These are phyloP conservation scores for Cladophialophora carrionii DNA, from an alignment of 2,329 filamentous ascomycete species.

Conservation along the genomic window DNA sequence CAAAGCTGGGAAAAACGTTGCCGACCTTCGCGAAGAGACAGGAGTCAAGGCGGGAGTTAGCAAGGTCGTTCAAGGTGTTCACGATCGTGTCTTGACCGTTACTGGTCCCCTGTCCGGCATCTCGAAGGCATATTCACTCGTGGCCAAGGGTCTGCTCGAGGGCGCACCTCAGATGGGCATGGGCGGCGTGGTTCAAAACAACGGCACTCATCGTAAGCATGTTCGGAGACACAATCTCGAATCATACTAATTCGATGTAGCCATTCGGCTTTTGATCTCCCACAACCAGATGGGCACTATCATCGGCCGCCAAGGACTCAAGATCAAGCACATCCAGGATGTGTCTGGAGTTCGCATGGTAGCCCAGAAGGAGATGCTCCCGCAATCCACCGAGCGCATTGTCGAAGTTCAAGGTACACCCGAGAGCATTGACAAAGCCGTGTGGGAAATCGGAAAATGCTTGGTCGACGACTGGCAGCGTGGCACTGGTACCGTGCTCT, in stretches of 20 bases:
- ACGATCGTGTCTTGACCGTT: slow-evolving; percentile 95
- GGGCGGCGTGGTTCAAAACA: slow-evolving; percentile 84
- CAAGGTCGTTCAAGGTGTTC: slow-evolving; percentile 97
- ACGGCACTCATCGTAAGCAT: slow-evolving; percentile 88
- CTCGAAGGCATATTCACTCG: slow-evolving; percentile 88
- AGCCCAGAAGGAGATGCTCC: slow-evolving; percentile 98
- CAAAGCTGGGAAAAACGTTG: slow-evolving; percentile 97
- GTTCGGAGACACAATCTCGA: slow-evolving; percentile 5
- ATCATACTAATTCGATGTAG: slow-evolving; percentile 54
- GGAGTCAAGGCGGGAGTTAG: slow-evolving; percentile 97
- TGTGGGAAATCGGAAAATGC: slow-evolving; percentile 99
- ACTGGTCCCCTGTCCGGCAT: slow-evolving; percentile 87
- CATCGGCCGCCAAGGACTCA: slow-evolving; percentile 92
- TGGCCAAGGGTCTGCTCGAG: slow-evolving; percentile 87
- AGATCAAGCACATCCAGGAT: slow-evolving; percentile 99
- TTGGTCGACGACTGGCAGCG: slow-evolving; percentile 97
- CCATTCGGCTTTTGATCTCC: slow-evolving; percentile 95
- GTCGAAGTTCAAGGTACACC: slow-evolving; percentile 95
- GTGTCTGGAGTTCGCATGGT: slow-evolving; percentile 97
- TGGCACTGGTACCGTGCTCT: slow-evolving; percentile 93
- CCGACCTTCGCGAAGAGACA: slow-evolving; percentile 94
- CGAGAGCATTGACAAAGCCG: slow-evolving; percentile 90
- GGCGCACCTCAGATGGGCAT: slow-evolving; percentile 94
- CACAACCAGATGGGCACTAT: slow-evolving; percentile 99
- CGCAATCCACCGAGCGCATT: slow-evolving; percentile 96